Evolutionary conservation across 495 filamentous ascomycete species (phyloP), one percentile per base, ranked within the genome.

Genomic region (Pyronema domesticum): DNA sequence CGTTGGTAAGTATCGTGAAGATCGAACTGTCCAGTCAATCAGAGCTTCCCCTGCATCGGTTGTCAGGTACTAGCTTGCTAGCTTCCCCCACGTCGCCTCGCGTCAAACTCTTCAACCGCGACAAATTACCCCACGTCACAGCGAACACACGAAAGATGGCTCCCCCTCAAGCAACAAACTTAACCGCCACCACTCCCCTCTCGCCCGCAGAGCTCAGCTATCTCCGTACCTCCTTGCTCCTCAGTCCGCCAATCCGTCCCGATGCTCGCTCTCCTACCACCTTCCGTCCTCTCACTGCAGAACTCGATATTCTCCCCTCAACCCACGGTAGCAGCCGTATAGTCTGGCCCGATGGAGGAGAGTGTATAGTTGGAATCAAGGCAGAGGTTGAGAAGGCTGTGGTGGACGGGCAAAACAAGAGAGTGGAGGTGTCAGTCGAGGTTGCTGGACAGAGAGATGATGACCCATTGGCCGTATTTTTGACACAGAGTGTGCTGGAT

Each of bases 171-270:
- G 19, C 55, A 15, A 23, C 47, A 14, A 50, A n/a, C 35, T 17
- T 17, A 35, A 40, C 35, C 35, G 19, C 50, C 8, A 36, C 56
- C 44, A 40, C 55, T 18, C 80, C 84, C 60, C 80, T 98, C 69
- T 95, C 88, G 17, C 89, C 89, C 40, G 86, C 91, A 60, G 93
- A 98, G 69, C 86, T 96, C 60, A 85, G 89, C 67, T 98, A 94
- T 75, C 80, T 95, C 46, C 88, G 89, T 76, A 77, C 80, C 53
- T 91, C 91, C 3, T 86, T 98, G 61, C 73, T 78, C 9, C 76
- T 80, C 35, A 68, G 69, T 11, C 82, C 79, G n/a, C 86, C 91
- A 6, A 82, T 96, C 64, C 89, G 91, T 30, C 86, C 89, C 17
- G 91, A 98, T 67, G 80, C 78, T 57, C 86, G 89, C 66, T 73